phyloP scores from a whole-genome alignment of 129 eudicot genomes.

The Silybum marianum region DNA sequence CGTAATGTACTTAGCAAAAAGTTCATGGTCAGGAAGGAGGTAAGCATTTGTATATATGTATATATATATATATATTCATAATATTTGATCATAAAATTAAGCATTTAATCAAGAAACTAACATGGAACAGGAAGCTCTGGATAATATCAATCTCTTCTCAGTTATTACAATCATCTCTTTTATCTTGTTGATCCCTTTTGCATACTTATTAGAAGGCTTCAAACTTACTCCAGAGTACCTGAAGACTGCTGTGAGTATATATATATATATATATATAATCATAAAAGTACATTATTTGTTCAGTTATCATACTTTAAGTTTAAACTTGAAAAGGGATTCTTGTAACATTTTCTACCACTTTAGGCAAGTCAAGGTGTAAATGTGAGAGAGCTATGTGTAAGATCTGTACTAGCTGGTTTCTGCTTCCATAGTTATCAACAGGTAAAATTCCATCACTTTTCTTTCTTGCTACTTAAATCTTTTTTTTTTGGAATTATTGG shows the following conservation, averaged over 20 bases:
- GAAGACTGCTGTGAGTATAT: conserved; percentile 65
- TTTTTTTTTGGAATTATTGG: neutral
- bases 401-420: conserved; percentile 65
- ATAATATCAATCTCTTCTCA: conserved; percentile 90
- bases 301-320: neutral
- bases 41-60: conserved; percentile 2
- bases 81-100: neutral
- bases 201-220: conserved; percentile 67
- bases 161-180: conserved; percentile 66
- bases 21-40: conserved; percentile 79
- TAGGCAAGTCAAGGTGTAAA: conserved; percentile 76
- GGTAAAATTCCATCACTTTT: conserved; percentile 37
- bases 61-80: neutral
- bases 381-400: conserved; percentile 59
- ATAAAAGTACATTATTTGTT: neutral
- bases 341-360: conserved; percentile 7
- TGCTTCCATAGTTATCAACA: conserved; percentile 97
- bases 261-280: neutral
- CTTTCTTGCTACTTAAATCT: neutral
- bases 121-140: conserved; percentile 69
- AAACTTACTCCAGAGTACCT: conserved; percentile 73
- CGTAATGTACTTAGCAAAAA: conserved; percentile 91
- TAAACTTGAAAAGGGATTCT: neutral
- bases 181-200: conserved; percentile 58
- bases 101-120: neutral